Conservation (phyloP, 83 land plant genomes). For the Thuja plicata region DNA sequence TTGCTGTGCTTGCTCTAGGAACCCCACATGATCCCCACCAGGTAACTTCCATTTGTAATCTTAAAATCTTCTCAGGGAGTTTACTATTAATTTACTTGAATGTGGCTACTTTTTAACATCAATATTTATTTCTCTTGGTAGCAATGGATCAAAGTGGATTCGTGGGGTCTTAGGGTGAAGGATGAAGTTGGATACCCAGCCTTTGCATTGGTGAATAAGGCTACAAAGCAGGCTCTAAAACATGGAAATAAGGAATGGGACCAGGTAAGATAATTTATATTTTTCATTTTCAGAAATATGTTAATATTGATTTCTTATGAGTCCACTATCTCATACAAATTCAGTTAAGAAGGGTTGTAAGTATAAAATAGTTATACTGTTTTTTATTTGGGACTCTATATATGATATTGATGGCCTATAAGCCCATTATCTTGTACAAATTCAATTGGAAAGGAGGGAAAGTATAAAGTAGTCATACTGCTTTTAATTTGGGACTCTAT, state of each 20-base stretch:
- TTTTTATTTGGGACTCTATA: too few species aligned
- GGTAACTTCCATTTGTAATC: background rate
- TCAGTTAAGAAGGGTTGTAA: too few species aligned
- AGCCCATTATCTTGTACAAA: background rate
- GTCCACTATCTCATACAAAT: too few species aligned
- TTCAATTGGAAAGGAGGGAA: too few species aligned
- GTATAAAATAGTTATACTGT: too few species aligned
- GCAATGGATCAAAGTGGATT: conserved; percentile 37
- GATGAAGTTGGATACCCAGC: conserved; percentile 38
- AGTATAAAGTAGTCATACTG: too few species aligned
- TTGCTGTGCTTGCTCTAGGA: background rate
- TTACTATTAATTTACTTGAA: too few species aligned
- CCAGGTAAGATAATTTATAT: too few species aligned
- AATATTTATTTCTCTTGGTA: background rate
- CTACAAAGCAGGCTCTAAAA: conserved; percentile 29
- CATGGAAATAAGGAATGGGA: too few species aligned
- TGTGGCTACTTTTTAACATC: too few species aligned
- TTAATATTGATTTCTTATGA: conserved; percentile 9
- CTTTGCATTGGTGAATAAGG: conserved; percentile 35
- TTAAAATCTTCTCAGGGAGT: too few species aligned
- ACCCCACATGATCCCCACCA: background rate
- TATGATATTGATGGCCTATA: conserved; percentile 28
- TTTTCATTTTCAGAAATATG: conserved; percentile 4
- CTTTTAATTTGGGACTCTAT: background rate
- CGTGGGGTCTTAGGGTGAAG: conserved; percentile 25